Evolutionary conservation across 345 rosid species (phyloP).

Genomic region (Toxicodendron radicans): DNA sequence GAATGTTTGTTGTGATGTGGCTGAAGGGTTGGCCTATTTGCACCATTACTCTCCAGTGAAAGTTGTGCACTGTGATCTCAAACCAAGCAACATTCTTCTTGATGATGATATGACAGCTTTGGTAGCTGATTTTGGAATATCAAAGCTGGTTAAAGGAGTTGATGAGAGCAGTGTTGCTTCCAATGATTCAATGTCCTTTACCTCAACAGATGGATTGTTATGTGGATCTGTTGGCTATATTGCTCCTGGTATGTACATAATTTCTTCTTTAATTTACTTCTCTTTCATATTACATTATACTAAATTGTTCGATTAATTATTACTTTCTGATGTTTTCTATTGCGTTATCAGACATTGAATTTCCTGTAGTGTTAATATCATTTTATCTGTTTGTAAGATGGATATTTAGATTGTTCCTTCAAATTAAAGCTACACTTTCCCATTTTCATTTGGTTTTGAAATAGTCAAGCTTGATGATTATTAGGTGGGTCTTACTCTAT

Average conservation of each 20-base stretch:
- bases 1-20: constrained; percentile 74
- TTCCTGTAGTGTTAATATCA: too few species aligned
- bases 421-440: too few species aligned
- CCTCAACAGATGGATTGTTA: constrained; percentile 69
- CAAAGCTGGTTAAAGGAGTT: constrained; percentile 54
- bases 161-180: constrained; percentile 34
- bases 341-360: too few species aligned
- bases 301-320: too few species aligned
- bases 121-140: constrained; percentile 87
- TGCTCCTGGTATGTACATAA: constrained; percentile 68
- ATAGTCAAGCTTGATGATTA: too few species aligned
- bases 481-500: too few species aligned
- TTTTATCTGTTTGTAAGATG: too few species aligned
- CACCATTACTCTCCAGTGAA: constrained; percentile 81
- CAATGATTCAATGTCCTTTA: constrained; percentile 54
- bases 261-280: background rate
- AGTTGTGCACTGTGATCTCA: constrained; percentile 95
- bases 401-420: too few species aligned
- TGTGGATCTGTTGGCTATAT: constrained; percentile 94
- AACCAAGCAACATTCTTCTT: constrained; percentile 91
- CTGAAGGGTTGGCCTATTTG: constrained; percentile 82
- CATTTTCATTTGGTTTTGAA: too few species aligned
- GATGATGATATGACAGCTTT: constrained; percentile 87
- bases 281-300: background rate
- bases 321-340: too few species aligned